A percentile compares a stretch with the other conserved stretches of the same genome.
These are phyloP conservation scores for Gaeumannomyces sp. DNA, from an alignment of 2,329 filamentous ascomycete genomes.

Conservation along the genomic window DNA sequence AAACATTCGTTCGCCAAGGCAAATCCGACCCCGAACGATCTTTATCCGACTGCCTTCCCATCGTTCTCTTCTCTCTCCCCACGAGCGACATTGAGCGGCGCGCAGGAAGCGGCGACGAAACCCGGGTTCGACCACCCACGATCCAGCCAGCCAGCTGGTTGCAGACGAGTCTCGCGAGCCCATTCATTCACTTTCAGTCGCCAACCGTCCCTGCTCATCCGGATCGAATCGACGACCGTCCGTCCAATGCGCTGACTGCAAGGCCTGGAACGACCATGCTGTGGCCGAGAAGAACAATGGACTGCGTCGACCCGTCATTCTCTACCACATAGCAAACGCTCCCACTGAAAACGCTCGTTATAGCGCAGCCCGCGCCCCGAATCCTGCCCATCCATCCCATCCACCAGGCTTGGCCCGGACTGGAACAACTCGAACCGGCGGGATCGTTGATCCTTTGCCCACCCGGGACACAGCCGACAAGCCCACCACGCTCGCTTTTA, in stretches of 20 bases:
- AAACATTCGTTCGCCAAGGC: background rate
- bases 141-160: background rate
- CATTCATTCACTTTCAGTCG: background rate
- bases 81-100: background rate
- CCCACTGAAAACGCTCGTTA: background rate
- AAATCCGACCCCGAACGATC: background rate
- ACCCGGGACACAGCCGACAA: background rate
- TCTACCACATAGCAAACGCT: slow-evolving; percentile 8
- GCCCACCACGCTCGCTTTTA: slow-evolving; percentile 17
- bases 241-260: slow-evolving; percentile 9
- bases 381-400: background rate
- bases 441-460: slow-evolving; percentile 1
- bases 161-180: background rate
- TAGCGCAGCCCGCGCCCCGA: background rate
- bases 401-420: background rate
- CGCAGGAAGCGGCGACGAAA: background rate
- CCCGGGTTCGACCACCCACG: too few species aligned
- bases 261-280: slow-evolving; percentile 17
- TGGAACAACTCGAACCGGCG: background rate
- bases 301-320: slow-evolving; percentile 17
- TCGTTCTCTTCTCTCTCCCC: background rate
- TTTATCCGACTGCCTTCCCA: background rate
- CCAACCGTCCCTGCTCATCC: background rate
- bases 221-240: background rate
- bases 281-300: slow-evolving; percentile 17